Base-by-base conservation (phyloP, 148 eudicot species). In the Rhododendron vialii region DNA sequence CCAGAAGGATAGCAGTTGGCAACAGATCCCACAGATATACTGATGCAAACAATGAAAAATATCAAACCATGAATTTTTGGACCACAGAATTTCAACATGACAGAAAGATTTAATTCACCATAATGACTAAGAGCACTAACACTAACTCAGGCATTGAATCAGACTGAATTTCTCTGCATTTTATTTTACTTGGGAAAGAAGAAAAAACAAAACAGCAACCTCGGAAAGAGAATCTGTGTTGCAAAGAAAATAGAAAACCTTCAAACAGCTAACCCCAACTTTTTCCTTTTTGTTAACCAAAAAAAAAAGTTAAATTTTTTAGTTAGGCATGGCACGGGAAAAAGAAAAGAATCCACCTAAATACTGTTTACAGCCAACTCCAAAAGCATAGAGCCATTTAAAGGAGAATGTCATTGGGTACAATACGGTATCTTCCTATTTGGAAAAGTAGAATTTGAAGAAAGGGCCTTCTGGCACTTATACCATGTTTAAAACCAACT, bases 21-120 rank as follows among this genome's bases (percentile, higher is more conserved):
- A 84, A 95, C 87, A 71, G 92, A 95, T 82, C 99, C 99, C 87
- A 92, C 89, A 26, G 98, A 89, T 88, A 93, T 91, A 87, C 99
- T 97, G 93, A 41, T 90, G 78, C 83, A 86, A 88, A 86, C 84
- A 88, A 71, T 77, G 85, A 84, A 88, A 36, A 81, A 9, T 81
- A 33, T 63, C 79, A 59, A 79, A 18, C 28, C 36, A 75, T 75
- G 13, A 75, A 75, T 75, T n/a, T 36, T 75, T 20, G 48, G 79
- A 75, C 47, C 48, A 17, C 48, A 38, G 48, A 75, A 38, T 75
- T 38, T 38, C 5, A 53, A 50, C 69, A 83, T 24, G 13, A 73
- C 48, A 30, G 77, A 5, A 30, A 20, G 43, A 51, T 69, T 26
- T 50, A 48, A 50, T 61, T 84, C 85, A 73, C 30, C 65, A 48